phyloP scores from a whole-genome alignment of 1,284 basidiomycete genomes.

The Earliella scabrosa region DNA sequence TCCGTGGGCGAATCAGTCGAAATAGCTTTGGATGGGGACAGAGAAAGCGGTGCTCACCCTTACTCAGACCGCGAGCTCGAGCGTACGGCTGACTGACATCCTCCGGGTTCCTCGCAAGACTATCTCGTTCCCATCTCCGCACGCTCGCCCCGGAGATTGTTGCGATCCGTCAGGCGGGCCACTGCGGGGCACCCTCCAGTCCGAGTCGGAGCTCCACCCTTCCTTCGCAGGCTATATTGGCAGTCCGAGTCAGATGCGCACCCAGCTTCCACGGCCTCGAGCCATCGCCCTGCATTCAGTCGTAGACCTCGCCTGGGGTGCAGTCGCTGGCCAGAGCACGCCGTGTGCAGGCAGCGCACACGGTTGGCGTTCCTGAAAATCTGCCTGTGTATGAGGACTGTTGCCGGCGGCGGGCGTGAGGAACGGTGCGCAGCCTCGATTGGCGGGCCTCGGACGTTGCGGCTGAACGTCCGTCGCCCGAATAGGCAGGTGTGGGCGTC shows the following conservation, averaged over 20 bases:
- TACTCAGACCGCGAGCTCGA: not conserved
- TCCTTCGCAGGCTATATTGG: constrained; percentile 12
- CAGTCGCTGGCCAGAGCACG: not conserved
- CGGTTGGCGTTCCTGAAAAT: not conserved
- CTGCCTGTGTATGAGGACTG: too few species aligned
- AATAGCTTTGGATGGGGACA: constrained; percentile 14
- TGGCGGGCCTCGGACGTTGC: constrained; percentile 4
- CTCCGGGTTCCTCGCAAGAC: constrained; percentile 18
- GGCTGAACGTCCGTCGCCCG: constrained; percentile 7
- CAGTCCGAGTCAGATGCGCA: too few species aligned
- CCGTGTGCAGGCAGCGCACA: not conserved
- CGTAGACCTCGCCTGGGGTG: not conserved
- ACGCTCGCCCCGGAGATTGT: constrained; percentile 20
- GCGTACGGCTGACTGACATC: constrained; percentile 5
- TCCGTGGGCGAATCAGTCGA: constrained; percentile 23
- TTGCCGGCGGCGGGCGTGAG: not conserved
- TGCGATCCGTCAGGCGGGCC: constrained; percentile 21
- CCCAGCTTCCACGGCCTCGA: constrained; percentile 9
- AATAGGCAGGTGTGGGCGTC: constrained; percentile 7
- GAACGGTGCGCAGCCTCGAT: not conserved
- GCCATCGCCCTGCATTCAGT: constrained; percentile 11
- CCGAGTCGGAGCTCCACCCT: constrained; percentile 11
- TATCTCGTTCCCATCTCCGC: constrained; percentile 15
- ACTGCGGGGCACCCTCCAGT: constrained; percentile 1
- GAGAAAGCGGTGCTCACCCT: constrained; percentile 15